phyloP scores from a whole-genome alignment of 2,329 filamentous ascomycete genomes.

The Monosporascus sp. region DNA sequence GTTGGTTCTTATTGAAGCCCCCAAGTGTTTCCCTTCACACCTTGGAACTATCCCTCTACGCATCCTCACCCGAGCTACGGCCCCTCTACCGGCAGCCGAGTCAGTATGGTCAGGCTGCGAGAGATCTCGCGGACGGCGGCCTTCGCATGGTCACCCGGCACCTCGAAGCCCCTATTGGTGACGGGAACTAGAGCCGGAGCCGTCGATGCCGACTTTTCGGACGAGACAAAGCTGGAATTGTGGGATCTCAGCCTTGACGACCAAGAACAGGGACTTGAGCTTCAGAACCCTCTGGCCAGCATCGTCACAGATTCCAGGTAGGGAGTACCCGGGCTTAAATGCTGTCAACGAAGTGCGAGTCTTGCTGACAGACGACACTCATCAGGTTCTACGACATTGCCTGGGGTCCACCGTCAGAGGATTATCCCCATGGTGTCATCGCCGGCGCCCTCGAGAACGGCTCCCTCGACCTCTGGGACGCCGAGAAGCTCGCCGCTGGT shows the following conservation, averaged over 20 bases:
- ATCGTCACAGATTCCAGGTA: conserved; percentile 89
- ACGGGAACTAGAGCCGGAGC: conserved; percentile 94
- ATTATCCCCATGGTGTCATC: conserved; percentile 81
- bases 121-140: conserved; percentile 95
- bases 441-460: conserved; percentile 94
- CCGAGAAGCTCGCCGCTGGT: conserved; percentile 58
- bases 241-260: conserved; percentile 89
- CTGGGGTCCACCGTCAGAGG: conserved; percentile 79
- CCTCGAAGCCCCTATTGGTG: conserved; percentile 74
- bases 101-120: conserved; percentile 85
- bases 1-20: conserved; percentile 19
- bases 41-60: background rate
- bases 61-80: conserved; percentile 1
- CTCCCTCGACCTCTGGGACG: conserved; percentile 89
- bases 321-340: conserved; percentile 8
- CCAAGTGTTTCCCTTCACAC: background rate
- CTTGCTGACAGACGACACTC: conserved; percentile 16
- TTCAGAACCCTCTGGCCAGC: conserved; percentile 71
- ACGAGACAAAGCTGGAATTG: conserved; percentile 91
- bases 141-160: conserved; percentile 90
- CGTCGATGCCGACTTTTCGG: conserved; percentile 95
- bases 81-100: conserved; percentile 9
- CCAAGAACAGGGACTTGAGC: conserved; percentile 69
- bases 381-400: conserved; percentile 92
- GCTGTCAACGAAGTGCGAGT: background rate